Base-by-base conservation (phyloP, 2,329 filamentous ascomycete species). In the Ceratocystis albifundus region DNA sequence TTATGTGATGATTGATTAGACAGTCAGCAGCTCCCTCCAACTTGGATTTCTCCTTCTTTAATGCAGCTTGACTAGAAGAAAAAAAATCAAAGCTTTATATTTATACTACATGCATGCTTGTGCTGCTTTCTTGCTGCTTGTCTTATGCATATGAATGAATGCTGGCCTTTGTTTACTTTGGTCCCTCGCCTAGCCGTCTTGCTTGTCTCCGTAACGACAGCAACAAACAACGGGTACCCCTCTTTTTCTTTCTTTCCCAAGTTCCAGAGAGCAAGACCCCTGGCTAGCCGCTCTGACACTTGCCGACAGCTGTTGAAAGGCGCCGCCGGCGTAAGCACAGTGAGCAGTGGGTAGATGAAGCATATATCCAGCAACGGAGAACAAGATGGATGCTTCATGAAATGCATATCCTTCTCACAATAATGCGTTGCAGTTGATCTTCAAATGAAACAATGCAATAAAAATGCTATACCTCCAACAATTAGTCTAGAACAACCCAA, bases 121-220 rank as follows among this genome's bases (percentile, higher is more conserved):
- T 53, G n/a, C n/a, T 22, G 48, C 12, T 20, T 55, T 55, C 50
- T 28, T 25, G 5, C 25, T 55, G 22, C 20, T 55, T 55, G 20
- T 55, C 8, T 25, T 25, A 25, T 10, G 28, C 22, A 30, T 20
- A 59, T 32, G 55, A 36, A 59, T 30, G 12, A 36, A 59, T 30
- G 12, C 32, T 59, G 28, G 12, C 36, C 36, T 59, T 59, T 59
- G 55, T 59, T 59, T 59, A 59, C 55, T 59, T 59, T 59, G 3
- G 25, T 25, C 36, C n/a, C 25, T 30, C 30, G 28, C 55, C 32
- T 59, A 30, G 30, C 25, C 48, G 32, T 30, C 25, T 30, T 57
- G 53, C 53, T 36, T 59, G 17, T 28, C 53, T 32, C 25, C 25
- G 55, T 59, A 59, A 59, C 55, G 55, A 59, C 28, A n/a, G 55